These are phyloP conservation scores for Hyaloscypha variabilis DNA, from an alignment of 495 filamentous ascomycete genomes.

Conservation along the genomic window DNA sequence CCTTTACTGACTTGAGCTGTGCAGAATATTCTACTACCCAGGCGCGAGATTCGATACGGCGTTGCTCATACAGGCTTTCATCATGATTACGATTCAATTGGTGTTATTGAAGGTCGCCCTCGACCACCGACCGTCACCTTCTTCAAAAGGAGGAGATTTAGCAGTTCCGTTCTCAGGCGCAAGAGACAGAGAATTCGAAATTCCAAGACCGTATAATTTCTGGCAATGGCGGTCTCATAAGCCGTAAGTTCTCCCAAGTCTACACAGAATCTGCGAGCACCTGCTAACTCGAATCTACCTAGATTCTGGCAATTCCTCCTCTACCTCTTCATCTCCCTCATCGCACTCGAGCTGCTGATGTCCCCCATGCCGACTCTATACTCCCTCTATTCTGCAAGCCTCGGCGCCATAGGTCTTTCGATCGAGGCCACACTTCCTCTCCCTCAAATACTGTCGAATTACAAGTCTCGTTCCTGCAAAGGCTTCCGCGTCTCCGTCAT, in stretches of 20 bases:
- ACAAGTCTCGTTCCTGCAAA: slow-evolving; percentile 76
- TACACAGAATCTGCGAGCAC: background rate
- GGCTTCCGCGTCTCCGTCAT: slow-evolving; percentile 89
- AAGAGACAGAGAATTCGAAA: slow-evolving; percentile 53
- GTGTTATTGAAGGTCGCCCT: slow-evolving; percentile 88
- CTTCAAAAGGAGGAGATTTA: slow-evolving; percentile 56
- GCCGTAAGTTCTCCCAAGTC: slow-evolving; percentile 57
- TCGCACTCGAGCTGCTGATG: slow-evolving; percentile 72
- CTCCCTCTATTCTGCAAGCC: slow-evolving; percentile 64
- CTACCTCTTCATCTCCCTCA: slow-evolving; percentile 66
- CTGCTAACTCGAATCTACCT: slow-evolving; percentile 17
- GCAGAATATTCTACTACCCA: slow-evolving; percentile 91
- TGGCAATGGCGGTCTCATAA: slow-evolving; percentile 89
- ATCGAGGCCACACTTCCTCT: slow-evolving; percentile 89
- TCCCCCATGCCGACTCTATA: slow-evolving; percentile 61
- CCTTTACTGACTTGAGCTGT: background rate
- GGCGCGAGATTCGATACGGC: slow-evolving; percentile 80
- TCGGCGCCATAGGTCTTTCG: slow-evolving; percentile 83
- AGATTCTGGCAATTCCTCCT: slow-evolving; percentile 89
- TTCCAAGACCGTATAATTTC: slow-evolving; percentile 78
- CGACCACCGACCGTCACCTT: slow-evolving; percentile 74
- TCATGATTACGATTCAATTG: slow-evolving; percentile 84
- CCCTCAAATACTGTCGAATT: slow-evolving; percentile 85
- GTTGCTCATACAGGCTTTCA: slow-evolving; percentile 80
- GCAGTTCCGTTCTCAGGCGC: slow-evolving; percentile 56